These are phyloP conservation scores for Nicotiana sylvestris DNA, from an alignment of 257 asterid genomes.

Conservation along the genomic window DNA sequence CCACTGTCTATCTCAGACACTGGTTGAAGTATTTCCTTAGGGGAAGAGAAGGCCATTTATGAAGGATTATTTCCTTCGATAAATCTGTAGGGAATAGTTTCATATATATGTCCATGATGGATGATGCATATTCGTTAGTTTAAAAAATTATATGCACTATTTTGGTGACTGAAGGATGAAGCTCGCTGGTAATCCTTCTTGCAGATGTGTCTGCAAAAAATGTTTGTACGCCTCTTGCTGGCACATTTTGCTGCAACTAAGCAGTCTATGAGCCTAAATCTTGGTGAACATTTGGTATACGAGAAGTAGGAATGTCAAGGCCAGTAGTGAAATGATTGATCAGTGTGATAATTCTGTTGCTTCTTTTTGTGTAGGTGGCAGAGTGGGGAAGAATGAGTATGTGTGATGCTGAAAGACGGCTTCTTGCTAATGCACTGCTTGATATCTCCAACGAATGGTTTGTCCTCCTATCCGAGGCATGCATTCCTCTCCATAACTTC, in stretches of 20 bases:
- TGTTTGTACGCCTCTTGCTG: background rate
- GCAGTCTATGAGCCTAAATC: background rate
- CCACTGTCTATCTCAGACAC: too few relatives aligned
- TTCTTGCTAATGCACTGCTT: conserved; percentile 41
- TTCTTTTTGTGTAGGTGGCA: conserved; percentile 27
- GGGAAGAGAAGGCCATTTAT: background rate
- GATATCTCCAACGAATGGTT: conserved; percentile 47
- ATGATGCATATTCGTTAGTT: background rate
- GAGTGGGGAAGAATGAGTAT: conserved; percentile 50
- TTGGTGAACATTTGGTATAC: background rate
- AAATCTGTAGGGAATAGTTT: background rate
- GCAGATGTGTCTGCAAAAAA: background rate
- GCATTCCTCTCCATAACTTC: conserved; percentile 42
- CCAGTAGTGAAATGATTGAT: background rate
- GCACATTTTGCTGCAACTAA: background rate
- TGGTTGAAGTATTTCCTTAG: background rate
- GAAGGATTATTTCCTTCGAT: background rate
- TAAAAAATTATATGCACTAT: background rate
- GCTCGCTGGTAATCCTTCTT: background rate
- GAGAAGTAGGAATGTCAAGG: background rate
- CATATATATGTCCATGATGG: background rate
- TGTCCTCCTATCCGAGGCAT: conserved; percentile 41
- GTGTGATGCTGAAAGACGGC: conserved; percentile 53
- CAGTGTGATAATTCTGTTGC: background rate
- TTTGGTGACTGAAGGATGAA: background rate